phyloP scores from a whole-genome alignment of 805 yeast genomes.

The Metschnikowia reukaufii region DNA sequence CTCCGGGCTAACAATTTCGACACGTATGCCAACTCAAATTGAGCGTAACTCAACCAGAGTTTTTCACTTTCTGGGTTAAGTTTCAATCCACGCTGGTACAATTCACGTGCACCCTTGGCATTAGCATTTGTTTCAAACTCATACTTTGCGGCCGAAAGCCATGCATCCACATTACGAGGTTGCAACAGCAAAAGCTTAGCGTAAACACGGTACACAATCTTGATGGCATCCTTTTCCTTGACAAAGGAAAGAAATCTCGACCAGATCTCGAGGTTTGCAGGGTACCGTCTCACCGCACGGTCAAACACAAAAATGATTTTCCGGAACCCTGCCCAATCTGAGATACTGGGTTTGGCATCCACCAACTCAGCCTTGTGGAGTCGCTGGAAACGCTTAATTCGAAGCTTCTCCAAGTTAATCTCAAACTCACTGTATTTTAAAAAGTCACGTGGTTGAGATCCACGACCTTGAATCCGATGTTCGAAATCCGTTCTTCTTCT shows the following conservation, averaged over 20 bases:
- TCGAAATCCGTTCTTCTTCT: constrained; percentile 94
- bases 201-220: constrained; percentile 72
- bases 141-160: constrained; percentile 94
- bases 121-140: constrained; percentile 88
- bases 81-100: constrained; percentile 81
- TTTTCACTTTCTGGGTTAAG: constrained; percentile 72
- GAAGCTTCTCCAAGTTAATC: constrained; percentile 69
- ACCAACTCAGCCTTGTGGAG: constrained; percentile 54
- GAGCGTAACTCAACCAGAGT: constrained; percentile 84
- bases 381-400: constrained; percentile 68
- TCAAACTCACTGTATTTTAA: constrained; percentile 80
- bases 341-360: constrained; percentile 61
- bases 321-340: constrained; percentile 86
- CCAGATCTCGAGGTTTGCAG: constrained; percentile 80
- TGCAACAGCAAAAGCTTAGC: constrained; percentile 78
- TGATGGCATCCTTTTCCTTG: constrained; percentile 64
- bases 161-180: constrained; percentile 85
- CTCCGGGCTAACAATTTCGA: constrained; percentile 83
- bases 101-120: constrained; percentile 81
- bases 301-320: constrained; percentile 81
- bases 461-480: constrained; percentile 82
- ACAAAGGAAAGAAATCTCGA: constrained; percentile 67
- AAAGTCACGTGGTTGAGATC: constrained; percentile 75
- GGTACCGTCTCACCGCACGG: constrained; percentile 77
- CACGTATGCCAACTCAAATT: constrained; percentile 83